Conservation (phyloP, 2,329 filamentous ascomycete species). For the Microthyrium microscopicum region DNA sequence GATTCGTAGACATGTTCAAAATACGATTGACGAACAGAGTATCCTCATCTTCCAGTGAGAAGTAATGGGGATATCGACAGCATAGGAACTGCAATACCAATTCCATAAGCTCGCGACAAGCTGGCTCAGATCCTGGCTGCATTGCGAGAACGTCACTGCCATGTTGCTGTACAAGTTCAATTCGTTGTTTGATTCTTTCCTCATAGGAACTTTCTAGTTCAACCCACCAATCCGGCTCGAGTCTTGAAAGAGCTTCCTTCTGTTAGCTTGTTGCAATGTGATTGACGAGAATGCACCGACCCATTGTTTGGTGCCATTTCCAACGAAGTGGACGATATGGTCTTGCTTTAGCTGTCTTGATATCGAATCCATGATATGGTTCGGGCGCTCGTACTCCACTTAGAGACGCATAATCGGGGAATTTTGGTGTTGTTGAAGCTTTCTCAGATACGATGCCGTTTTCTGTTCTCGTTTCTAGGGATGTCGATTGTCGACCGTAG, state of each 20-base stretch:
- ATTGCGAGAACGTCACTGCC: constrained; percentile 47
- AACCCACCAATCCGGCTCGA: constrained; percentile 79
- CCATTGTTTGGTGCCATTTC: constrained; percentile 84
- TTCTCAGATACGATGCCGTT: too few relatives aligned
- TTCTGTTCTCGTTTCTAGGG: too few relatives aligned
- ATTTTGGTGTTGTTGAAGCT: too few relatives aligned
- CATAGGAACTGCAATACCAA: constrained; percentile 69
- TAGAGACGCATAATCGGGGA: constrained; percentile 61
- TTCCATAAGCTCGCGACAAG: constrained; percentile 76
- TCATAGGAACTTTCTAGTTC: constrained; percentile 64
- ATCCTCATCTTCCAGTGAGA: constrained; percentile 39
- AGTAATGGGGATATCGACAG: constrained; percentile 59
- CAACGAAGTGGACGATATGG: constrained; percentile 72
- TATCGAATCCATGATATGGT: constrained; percentile 48
- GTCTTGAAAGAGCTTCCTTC: constrained; percentile 59
- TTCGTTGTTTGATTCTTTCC: constrained; percentile 50
- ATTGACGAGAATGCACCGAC: constrained; percentile 42
- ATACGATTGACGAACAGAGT: constrained; percentile 52
- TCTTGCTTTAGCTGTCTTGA: constrained; percentile 49
- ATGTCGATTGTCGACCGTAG: too few relatives aligned
- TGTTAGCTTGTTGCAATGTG: too few relatives aligned
- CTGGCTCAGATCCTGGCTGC: constrained; percentile 60
- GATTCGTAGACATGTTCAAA: constrained; percentile 42
- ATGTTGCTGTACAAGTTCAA: constrained; percentile 45
- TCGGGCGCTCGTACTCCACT: constrained; percentile 57